Evolutionary conservation across 1,284 basidiomycete species (phyloP), one percentile per base, ranked within the genome.

Genomic region (Chalciporus sp.): DNA sequence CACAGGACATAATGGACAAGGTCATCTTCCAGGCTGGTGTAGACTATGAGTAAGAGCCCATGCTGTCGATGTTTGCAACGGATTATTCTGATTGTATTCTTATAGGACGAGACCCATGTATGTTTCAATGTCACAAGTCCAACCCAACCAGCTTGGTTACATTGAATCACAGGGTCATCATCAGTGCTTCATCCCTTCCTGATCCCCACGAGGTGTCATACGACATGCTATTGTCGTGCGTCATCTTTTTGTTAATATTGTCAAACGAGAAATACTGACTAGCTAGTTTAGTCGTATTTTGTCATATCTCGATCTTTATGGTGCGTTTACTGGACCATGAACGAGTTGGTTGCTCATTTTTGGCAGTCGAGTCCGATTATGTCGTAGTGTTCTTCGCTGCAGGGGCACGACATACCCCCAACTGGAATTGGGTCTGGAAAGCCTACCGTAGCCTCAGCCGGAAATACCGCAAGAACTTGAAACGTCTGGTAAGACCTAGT

Each of bases 371-470:
- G 67, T 88, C 89, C 47, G 91, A 94, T 72, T 94, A 94, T 63
- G 88, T 88, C 1, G 84, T 94, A 39, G 82, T 93, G 12, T 93
- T 93, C 72, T 88, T 94, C 60, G 89, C 91, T 27, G 86, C 90
- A 2, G 92, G 90, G n/a, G 84, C 83, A 2, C 78, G 76, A 58
- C 76, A 92, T 71, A 81, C 84, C 2, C 92, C 92, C 8, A 80
- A 82, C 35, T 93, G 92, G 92, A 91, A 86, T 59, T 94, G 91
- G 91, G 81, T 94, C 29, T 94, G 92, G 92, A 92, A 91, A 64
- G 88, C 90, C 1, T 93, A 94, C 67, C 79, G 90, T 27, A 87
- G 86, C 64, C 73, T 93, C 39, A 89, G 81, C 66, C 76, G 90
- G 50, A 92, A 92, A 70, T 94, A 92, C 66, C 82, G 92, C 51